Conservation (phyloP, 441 rosid genomes). For the Capsella rubella region DNA sequence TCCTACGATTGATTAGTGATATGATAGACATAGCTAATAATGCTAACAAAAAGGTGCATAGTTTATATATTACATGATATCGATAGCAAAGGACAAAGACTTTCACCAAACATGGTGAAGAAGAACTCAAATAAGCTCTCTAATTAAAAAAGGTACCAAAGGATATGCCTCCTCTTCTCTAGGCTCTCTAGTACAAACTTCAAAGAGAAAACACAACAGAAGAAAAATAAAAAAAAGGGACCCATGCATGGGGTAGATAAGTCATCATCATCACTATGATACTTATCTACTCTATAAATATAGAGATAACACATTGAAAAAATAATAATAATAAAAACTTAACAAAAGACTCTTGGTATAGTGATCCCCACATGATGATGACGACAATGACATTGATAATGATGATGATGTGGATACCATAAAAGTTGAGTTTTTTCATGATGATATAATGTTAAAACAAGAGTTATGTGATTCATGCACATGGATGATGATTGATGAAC, state of each 20-base stretch:
- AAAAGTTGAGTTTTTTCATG: conserved; percentile 39
- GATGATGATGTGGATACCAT: conserved; percentile 48
- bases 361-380: conserved; percentile 55
- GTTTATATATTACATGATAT: conserved; percentile 11
- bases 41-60: not conserved
- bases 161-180: conserved; percentile 27
- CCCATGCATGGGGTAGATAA: conserved; percentile 47
- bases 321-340: conserved; percentile 22
- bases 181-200: conserved; percentile 10
- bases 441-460: conserved; percentile 38
- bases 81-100: conserved; percentile 40
- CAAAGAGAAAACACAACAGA: conserved; percentile 28
- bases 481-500: conserved; percentile 44
- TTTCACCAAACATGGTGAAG: conserved; percentile 42
- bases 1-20: not conserved
- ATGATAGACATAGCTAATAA: not conserved
- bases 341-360: conserved; percentile 39
- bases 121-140: conserved; percentile 28
- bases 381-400: conserved; percentile 51
- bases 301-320: conserved; percentile 29
- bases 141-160: conserved; percentile 29
- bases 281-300: conserved; percentile 45
- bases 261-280: conserved; percentile 50
- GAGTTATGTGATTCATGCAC: conserved; percentile 38
- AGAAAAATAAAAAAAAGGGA: conserved; percentile 44